Base-by-base conservation (phyloP, 345 rosid genomes). In the Heritiera fomes region DNA sequence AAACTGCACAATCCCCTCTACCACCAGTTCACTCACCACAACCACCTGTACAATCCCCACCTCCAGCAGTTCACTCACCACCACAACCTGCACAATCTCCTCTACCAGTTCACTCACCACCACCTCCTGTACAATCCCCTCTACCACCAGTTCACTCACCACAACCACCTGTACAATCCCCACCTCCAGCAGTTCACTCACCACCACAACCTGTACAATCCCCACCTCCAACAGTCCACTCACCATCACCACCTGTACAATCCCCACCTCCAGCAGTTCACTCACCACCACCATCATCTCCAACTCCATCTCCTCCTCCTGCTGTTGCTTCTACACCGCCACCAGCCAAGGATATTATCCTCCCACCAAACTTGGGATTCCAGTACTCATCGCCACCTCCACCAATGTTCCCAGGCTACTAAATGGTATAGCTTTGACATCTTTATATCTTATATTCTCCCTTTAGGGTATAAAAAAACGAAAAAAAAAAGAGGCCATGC, bases 321-420 rank as follows among this genome's bases (percentile, higher is more conserved):
- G 80, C 75, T 0, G 58, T 70, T n/a, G 60, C 13, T 14, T 69
- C 84, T 40, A 69, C 79, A 58, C 86, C 89, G 55, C 80, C 90
- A 8, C 74, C 80, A 28, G 30, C 34, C n/a, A 80, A 85, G 3
- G 85, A 85, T 30, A 9, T 90, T 55, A 23, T 77, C 71, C 84
- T 93, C 56, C 98, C 98, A 17, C 87, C 90, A 81, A 75, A 73
- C 72, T 60, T 93, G 6, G 98, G 98, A 28, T 86, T 80, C 77
- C 82, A 88, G 45, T 93, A 93, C 81, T 74, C 89, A 5, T 93
- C 98, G 7, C 98, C 98, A 32, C 98, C 98, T 43, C 98, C 98
- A 17, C 98, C 98, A 43, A 75, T 87, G 73, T 83, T 88, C 80
- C 87, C 80, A 28, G 98, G 98, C 80, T 92, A 94, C 81, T 94